Conservation (phyloP, 1,284 basidiomycete genomes). For the Phylloboletellus chloephorus region DNA sequence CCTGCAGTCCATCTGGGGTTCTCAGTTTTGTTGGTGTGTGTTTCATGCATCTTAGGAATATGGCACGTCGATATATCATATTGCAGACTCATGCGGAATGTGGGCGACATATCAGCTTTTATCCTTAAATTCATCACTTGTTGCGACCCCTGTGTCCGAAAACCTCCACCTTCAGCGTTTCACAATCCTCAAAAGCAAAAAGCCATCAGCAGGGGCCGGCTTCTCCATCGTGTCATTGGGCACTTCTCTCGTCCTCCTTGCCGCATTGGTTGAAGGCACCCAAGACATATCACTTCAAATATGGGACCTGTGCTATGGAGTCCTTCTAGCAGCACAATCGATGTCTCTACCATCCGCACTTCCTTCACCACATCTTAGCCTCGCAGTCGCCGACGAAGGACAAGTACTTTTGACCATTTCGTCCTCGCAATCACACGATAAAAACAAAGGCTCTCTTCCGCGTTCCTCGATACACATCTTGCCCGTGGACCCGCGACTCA, state of each 20-base stretch:
- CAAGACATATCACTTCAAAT: constrained; percentile 53
- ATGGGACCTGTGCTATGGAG: constrained; percentile 70
- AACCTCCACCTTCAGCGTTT: constrained; percentile 38
- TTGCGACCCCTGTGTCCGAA: constrained; percentile 31
- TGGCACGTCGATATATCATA: constrained; percentile 5
- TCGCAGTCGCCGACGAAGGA: constrained; percentile 35
- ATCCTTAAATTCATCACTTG: constrained; percentile 25
- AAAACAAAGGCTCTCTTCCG: constrained; percentile 23
- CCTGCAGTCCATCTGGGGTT: constrained; percentile 27
- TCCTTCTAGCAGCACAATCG: constrained; percentile 53
- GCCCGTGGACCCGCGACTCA: constrained; percentile 45
- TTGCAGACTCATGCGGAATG: constrained; percentile 22
- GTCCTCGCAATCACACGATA: constrained; percentile 23
- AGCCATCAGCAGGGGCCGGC: constrained; percentile 20
- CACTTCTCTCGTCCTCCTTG: constrained; percentile 61
- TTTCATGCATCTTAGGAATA: not conserved
- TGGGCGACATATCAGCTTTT: constrained; percentile 40
- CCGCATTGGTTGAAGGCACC: constrained; percentile 38
- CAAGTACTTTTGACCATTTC: constrained; percentile 56
- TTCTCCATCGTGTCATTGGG: constrained; percentile 49
- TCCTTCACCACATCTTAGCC: constrained; percentile 26
- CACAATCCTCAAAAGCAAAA: constrained; percentile 19
- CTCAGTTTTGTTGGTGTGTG: constrained; percentile 30
- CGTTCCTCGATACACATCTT: constrained; percentile 54
- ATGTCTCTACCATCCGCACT: constrained; percentile 51